Evolutionary conservation across 345 rosid genomes (phyloP), one percentile per base, ranked within the genome.

Genomic region (Camelina laxa): DNA sequence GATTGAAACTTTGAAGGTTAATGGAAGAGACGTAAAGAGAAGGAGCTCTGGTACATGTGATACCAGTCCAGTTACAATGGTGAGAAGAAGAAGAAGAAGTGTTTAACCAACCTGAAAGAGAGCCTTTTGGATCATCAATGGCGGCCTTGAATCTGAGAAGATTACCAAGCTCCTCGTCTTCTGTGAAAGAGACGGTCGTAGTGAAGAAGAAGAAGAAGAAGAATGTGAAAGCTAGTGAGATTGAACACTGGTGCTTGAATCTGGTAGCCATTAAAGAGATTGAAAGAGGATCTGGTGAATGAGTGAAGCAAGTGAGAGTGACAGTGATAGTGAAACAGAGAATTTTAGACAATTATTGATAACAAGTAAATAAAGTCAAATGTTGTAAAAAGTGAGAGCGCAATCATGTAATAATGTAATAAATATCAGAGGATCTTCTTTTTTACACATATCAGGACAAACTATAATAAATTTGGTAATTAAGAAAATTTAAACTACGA

Each of bases 21-120:
- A 93, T 54, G 48, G 94, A 84, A 51, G 90, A 85, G 14, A 93
- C 89, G 75, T 77, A 78, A 59, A 84, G 87, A 39, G 90, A 59
- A 60, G 90, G 78, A 14, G 87, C 48, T 56, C 84, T 35, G 21
- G 75, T 78, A 75, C 98, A 93, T 13, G 87, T 81, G 64, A 93
- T 75, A 21, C 97, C 98, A 49, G 96, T 82, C 98, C 98, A 93
- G 84, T 87, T 86, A 83, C 98, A 93, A 77, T 85, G 80, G 60
- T 86, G 97, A 69, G 94, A 73, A 39, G 78, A 66, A 49, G 79
- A 91, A 50, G 73, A 66, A 49, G 79, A 91, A 50, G 73, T 51
- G 67, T 74, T 82, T 42, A 90, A 85, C 98, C 97, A 93, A 62
- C 68, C 72, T 73, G 94, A 88, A 57, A 93, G 96, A 64, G 88